Conservation (phyloP, 1,139 yeast genomes). For the Suhomyces panamericanus region DNA sequence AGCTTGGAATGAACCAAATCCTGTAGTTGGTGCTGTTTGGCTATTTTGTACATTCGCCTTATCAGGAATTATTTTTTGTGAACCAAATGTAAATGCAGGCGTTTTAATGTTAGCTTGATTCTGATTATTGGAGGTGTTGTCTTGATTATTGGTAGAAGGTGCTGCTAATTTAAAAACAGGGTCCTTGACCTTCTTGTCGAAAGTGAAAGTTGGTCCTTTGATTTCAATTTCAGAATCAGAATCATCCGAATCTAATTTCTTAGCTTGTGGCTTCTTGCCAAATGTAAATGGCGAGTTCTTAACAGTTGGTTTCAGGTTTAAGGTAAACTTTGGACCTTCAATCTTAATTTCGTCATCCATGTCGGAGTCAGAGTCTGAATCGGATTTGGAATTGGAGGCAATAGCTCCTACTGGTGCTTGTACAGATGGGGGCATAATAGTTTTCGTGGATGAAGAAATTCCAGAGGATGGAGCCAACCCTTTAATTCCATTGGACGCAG, state of each 20-base stretch:
- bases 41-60: too few species aligned
- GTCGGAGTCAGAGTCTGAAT: conserved; percentile 31
- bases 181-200: conserved; percentile 48
- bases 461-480: neutral
- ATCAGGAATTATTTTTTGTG: too few species aligned
- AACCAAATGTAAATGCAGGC: too few species aligned
- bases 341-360: conserved; percentile 45
- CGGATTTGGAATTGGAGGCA: conserved; percentile 3
- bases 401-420: neutral
- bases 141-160: neutral
- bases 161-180: conserved; percentile 48
- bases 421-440: neutral
- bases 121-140: too few species aligned
- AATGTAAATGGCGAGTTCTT: conserved; percentile 61
- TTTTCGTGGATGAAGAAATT: neutral
- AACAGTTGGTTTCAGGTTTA: conserved; percentile 53
- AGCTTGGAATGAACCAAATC: neutral
- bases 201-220: conserved; percentile 65
- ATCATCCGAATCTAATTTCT: conserved; percentile 43
- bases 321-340: conserved; percentile 67
- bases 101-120: too few species aligned
- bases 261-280: conserved; percentile 43
- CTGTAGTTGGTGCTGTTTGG: neutral
- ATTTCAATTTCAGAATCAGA: conserved; percentile 58
- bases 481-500: neutral